Percentiles rank a stretch among this genome's conserved stretches.
Conservation (phyloP, 1,284 basidiomycete genomes). For the Ustilago vetiveriae region DNA sequence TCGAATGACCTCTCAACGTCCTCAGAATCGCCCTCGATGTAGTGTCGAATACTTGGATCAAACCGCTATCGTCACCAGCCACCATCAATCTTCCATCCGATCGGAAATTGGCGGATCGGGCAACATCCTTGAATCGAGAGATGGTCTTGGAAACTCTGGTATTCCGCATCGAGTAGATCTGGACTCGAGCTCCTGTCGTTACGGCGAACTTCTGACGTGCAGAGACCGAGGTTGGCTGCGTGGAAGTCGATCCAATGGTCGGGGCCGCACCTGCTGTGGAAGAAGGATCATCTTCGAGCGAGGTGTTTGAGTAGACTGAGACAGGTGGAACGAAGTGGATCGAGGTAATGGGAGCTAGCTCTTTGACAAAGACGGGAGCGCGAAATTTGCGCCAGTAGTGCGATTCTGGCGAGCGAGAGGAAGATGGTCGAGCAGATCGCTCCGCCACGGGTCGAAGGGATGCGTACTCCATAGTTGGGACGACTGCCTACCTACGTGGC, state of each 20-base stretch:
- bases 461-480: slow-evolving; percentile 43
- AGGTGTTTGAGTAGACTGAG: slow-evolving; percentile 33
- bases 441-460: slow-evolving; percentile 20
- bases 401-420: slow-evolving; percentile 50
- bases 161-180: slow-evolving; percentile 94
- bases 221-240: slow-evolving; percentile 27
- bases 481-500: too few species aligned
- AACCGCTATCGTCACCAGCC: slow-evolving; percentile 91
- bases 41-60: slow-evolving; percentile 95
- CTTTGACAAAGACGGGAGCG: slow-evolving; percentile 63
- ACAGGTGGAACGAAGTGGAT: slow-evolving; percentile 62
- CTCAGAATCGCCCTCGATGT: slow-evolving; percentile 92
- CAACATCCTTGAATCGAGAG: slow-evolving; percentile 94
- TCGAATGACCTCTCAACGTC: slow-evolving; percentile 89
- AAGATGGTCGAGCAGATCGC: slow-evolving; percentile 28
- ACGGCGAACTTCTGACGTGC: slow-evolving; percentile 80
- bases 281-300: slow-evolving; percentile 21
- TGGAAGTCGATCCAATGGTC: slow-evolving; percentile 28
- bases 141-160: slow-evolving; percentile 96
- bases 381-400: slow-evolving; percentile 65
- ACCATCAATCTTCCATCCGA: slow-evolving; percentile 93
- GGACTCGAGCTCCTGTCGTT: slow-evolving; percentile 89
- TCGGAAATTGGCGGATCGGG: slow-evolving; percentile 73
- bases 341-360: slow-evolving; percentile 64
- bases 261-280: neutral